phyloP scores from a whole-genome alignment of 768 basidiomycete species.

The Kwoniella botswanensis region DNA sequence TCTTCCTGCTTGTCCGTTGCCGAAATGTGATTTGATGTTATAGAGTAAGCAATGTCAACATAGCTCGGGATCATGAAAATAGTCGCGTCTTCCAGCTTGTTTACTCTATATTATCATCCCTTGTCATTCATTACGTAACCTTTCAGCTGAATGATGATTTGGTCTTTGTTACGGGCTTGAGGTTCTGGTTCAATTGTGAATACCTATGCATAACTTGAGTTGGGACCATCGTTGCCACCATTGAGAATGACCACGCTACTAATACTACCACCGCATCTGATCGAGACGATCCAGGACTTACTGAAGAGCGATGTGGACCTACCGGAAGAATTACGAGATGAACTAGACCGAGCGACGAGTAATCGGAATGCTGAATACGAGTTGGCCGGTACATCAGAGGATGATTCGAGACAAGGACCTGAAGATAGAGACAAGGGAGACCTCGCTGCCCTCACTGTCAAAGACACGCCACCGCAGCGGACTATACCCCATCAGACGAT shows the following conservation, averaged over 20 bases:
- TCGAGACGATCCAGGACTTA: conserved; percentile 34
- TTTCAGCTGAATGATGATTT: too few relatives aligned
- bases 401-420: too few relatives aligned
- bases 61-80: conserved; percentile 1
- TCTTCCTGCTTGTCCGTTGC: neutral
- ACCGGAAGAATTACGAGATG: conserved; percentile 24
- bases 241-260: conserved; percentile 21
- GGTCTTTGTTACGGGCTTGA: neutral
- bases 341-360: conserved; percentile 11
- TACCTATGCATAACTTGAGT: too few relatives aligned
- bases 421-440: too few relatives aligned
- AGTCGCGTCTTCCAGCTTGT: conserved; percentile 22
- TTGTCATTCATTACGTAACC: neutral
- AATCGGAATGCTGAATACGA: too few relatives aligned
- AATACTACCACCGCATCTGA: conserved; percentile 37
- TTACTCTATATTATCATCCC: neutral
- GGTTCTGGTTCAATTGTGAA: neutral
- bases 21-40: neutral
- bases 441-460: neutral
- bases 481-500: conserved; percentile 34
- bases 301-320: conserved; percentile 32
- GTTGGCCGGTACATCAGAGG: too few relatives aligned
- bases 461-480: neutral
- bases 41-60: neutral
- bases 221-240: too few relatives aligned